phyloP scores from a whole-genome alignment of 345 rosid genomes.

The Anacardium occidentale region DNA sequence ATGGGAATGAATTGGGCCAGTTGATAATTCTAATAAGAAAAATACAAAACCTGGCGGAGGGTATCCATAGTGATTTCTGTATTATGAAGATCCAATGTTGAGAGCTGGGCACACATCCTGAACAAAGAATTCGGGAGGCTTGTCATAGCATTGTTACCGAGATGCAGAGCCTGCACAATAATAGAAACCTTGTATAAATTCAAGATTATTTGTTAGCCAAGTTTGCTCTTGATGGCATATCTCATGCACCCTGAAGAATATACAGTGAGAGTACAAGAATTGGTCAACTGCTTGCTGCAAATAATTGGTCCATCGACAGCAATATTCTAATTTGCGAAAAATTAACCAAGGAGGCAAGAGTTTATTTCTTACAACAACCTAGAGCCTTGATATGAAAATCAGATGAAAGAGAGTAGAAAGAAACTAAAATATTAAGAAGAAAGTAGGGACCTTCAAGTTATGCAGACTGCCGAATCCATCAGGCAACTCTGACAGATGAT shows the following conservation, averaged over 20 bases:
- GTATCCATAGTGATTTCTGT: conserved; percentile 75
- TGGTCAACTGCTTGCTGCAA: background rate
- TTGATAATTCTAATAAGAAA: conserved; percentile 2
- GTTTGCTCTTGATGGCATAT: background rate
- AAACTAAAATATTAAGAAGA: background rate
- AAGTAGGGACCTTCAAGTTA: conserved; percentile 58
- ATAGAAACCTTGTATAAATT: conserved; percentile 8
- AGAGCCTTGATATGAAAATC: background rate
- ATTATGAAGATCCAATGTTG: conserved; percentile 82
- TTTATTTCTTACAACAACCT: background rate
- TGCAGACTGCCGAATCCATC: conserved; percentile 54
- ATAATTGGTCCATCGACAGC: background rate
- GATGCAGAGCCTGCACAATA: conserved; percentile 52
- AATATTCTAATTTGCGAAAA: background rate
- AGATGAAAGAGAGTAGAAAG: background rate
- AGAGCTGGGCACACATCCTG: conserved; percentile 61
- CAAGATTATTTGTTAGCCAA: background rate
- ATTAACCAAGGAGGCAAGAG: background rate
- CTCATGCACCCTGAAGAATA: background rate
- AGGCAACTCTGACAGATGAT: conserved; percentile 68
- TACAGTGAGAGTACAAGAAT: background rate
- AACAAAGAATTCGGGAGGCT: conserved; percentile 58
- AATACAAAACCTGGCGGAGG: conserved; percentile 65
- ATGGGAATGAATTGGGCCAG: background rate
- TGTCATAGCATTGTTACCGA: conserved; percentile 69